phyloP scores from a whole-genome alignment of 2,329 filamentous ascomycete genomes.

The Bipolaris gigantea region DNA sequence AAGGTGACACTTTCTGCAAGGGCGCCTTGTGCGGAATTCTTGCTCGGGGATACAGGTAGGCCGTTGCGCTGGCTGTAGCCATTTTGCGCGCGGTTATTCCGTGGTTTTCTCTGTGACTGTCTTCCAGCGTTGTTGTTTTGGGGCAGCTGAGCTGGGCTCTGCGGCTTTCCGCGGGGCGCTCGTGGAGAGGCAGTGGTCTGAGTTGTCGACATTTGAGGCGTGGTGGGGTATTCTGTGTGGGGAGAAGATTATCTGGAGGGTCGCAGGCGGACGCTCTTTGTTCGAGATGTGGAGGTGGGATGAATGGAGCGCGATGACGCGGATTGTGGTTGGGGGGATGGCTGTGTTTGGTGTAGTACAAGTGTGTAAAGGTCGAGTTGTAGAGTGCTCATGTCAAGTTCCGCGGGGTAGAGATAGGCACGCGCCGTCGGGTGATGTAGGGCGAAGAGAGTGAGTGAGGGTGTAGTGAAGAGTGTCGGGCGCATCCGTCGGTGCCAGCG shows the following conservation, averaged over 20 bases:
- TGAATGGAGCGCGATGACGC: slow-evolving; percentile 28
- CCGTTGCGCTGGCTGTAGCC: slow-evolving; percentile 28
- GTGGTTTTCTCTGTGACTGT: slow-evolving; percentile 34
- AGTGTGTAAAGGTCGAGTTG: slow-evolving; percentile 24
- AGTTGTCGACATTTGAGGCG: slow-evolving; percentile 39
- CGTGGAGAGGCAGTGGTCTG: slow-evolving; percentile 40
- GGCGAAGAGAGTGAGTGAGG: slow-evolving; percentile 6
- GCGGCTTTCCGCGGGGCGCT: slow-evolving; percentile 37
- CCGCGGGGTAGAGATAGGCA: slow-evolving; percentile 27
- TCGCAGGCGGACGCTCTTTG: slow-evolving; percentile 29
- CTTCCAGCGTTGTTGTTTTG: slow-evolving; percentile 31
- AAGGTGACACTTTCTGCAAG: slow-evolving; percentile 31
- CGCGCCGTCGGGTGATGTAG: slow-evolving; percentile 22
- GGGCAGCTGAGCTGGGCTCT: slow-evolving; percentile 33
- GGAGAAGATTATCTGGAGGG: slow-evolving; percentile 29
- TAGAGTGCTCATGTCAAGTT: slow-evolving; percentile 43
- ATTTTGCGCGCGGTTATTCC: slow-evolving; percentile 38
- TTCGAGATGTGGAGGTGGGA: slow-evolving; percentile 16
- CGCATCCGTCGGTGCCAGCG: slow-evolving; percentile 23
- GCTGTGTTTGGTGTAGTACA: slow-evolving; percentile 25
- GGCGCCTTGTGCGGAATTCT: slow-evolving; percentile 18
- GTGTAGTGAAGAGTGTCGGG: slow-evolving; percentile 17
- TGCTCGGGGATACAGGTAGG: slow-evolving; percentile 18
- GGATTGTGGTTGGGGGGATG: slow-evolving; percentile 16
- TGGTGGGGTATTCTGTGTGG: slow-evolving; percentile 2